Percentiles rank a stretch among this genome's conserved stretches.
phyloP scores from a whole-genome alignment of 164 flowering plant species.

The Taxillus chinensis region DNA sequence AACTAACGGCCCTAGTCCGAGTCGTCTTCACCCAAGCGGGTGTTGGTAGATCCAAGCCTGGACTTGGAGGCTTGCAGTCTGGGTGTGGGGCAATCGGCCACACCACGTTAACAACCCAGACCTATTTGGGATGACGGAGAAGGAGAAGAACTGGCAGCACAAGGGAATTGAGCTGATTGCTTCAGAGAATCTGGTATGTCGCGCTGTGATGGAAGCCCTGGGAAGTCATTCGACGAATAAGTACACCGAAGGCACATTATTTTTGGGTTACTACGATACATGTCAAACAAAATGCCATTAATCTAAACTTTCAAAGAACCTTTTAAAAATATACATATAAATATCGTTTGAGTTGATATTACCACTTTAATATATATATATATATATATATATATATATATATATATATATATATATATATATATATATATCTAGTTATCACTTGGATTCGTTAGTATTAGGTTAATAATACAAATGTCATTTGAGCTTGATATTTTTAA shows the following conservation, averaged over 20 bases:
- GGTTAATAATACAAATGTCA: no score
- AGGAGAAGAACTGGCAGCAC: slow-evolving; percentile 51
- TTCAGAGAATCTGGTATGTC: slow-evolving; percentile 67
- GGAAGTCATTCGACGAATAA: slow-evolving; percentile 72
- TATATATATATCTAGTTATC: no score
- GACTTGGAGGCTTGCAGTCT: slow-evolving; percentile 32
- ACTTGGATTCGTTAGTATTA: no score
- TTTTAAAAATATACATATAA: no score
- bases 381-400: no score
- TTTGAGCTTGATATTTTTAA: no score
- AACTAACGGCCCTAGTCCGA: slow-evolving; percentile 20
- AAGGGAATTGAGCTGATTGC: slow-evolving; percentile 73
- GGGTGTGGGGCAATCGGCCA: slow-evolving; percentile 51
- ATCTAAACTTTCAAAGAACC: no score
- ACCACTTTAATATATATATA: no score
- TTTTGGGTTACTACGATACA: slow-evolving; percentile 61
- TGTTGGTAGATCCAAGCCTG: slow-evolving; percentile 12
- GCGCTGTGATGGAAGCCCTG: slow-evolving; percentile 67
- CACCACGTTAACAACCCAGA: slow-evolving; percentile 47
- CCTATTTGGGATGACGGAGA: slow-evolving; percentile 54
- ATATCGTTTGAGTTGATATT: no score
- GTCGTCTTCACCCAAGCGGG: slow-evolving; percentile 5
- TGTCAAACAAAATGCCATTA: no score
- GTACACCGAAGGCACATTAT: slow-evolving; percentile 76
- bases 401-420: no score